Evolutionary conservation across 108 stramenopile genomes (phyloP), one percentile per base, ranked within the genome.

Genomic region (Fistulifera solaris): DNA sequence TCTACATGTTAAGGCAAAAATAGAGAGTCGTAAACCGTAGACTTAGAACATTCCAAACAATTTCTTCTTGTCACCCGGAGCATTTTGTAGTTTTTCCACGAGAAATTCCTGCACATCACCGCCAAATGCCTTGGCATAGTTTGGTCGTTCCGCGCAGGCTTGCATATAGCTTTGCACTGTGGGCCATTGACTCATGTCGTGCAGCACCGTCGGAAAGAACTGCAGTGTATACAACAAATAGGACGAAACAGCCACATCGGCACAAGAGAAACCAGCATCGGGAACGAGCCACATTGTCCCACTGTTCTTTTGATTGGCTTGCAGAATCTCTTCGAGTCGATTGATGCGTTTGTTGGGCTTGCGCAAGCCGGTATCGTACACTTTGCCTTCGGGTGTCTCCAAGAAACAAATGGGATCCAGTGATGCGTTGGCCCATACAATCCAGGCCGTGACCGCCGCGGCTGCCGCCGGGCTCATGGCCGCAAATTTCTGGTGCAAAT

Each of bases 361-460:
- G 53, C 80, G 76, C 27, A 94, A 58, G 1, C 73, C 78, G 15
- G 89, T 94, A 54, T 85, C 82, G 73, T 73, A 71, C 63, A 89
- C 85, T 58, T 85, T 87, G 0, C 91, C 91, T 6, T 86, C 66
- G 2, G 78, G 81, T 15, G 83, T 87, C 70, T 94, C 88, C 48
- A 83, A 47, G 56, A 94, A 94, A 52, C 88, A 89, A 58, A 94
- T 82, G 18, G 83, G 80, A 73, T 94, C 89, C 67, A 94, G 75
- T 8, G 65, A 64, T 0, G 89, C 81, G 67, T 94, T 94, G 23
- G 93, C 93, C 89, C 89, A 73, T 16, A 77, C 57, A 54, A 91
- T 78, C 93, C 93, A 94, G 11, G 76, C 75, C 0, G 66, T 42
- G 19, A 84, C 61, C 4, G 66, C 65, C 27, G 77, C 78, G 22